Evolutionary conservation across 768 basidiomycete species (phyloP).

Genomic region (Phylloporus sp.): DNA sequence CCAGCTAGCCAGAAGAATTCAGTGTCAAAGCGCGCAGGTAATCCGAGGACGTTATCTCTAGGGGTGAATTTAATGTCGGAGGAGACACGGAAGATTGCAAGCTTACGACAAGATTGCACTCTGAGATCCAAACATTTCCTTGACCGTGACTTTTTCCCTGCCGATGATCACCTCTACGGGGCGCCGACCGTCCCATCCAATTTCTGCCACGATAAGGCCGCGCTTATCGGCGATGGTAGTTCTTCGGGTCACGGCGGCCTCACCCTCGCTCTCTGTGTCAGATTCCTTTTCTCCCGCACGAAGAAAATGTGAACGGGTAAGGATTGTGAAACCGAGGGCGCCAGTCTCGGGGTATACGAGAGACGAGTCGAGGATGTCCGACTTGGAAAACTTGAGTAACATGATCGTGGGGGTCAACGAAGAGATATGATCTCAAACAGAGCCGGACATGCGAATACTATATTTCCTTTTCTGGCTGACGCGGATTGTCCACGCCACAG

Average conservation of each 20-base stretch:
- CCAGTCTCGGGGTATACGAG: slow-evolving; percentile 53
- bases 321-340: slow-evolving; percentile 43
- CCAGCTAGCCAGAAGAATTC: slow-evolving; percentile 58
- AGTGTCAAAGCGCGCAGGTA: slow-evolving; percentile 60
- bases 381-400: slow-evolving; percentile 55
- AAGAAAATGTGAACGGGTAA: slow-evolving; percentile 37
- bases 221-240: slow-evolving; percentile 42
- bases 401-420: slow-evolving; percentile 30
- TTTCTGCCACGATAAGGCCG: slow-evolving; percentile 41
- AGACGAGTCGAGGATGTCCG: slow-evolving; percentile 53
- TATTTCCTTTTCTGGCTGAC: slow-evolving; percentile 2
- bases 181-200: slow-evolving; percentile 49
- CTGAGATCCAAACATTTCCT: slow-evolving; percentile 53
- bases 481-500: slow-evolving; percentile 18
- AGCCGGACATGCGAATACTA: too few species aligned
- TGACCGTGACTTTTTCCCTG: slow-evolving; percentile 46
- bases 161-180: slow-evolving; percentile 47
- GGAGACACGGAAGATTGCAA: not conserved
- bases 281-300: slow-evolving; percentile 24
- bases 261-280: slow-evolving; percentile 27
- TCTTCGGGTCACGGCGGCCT: slow-evolving; percentile 29
- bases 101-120: slow-evolving; percentile 51
- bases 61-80: not conserved
- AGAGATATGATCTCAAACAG: too few species aligned
- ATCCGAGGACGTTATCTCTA: slow-evolving; percentile 54